phyloP scores from a whole-genome alignment of 2,329 filamentous ascomycete species.

The Aspergillus nomiae region DNA sequence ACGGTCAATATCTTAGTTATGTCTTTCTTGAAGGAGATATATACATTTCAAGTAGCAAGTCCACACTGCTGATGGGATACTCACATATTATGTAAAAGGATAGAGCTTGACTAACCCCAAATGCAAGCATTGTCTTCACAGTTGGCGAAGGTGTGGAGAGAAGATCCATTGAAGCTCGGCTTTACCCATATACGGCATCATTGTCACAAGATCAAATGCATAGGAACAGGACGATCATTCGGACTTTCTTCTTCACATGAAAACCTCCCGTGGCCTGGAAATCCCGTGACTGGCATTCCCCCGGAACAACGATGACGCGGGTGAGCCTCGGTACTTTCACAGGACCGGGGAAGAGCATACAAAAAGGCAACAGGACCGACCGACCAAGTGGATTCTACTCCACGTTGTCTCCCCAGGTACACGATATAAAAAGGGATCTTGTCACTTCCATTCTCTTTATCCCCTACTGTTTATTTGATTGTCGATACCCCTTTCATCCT shows the following conservation, averaged over 20 bases:
- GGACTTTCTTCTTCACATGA: conserved; percentile 25
- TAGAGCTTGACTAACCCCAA: not conserved
- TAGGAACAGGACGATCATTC: conserved; percentile 17
- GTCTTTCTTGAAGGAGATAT: no score
- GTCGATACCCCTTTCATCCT: conserved; percentile 7
- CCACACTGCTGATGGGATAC: not conserved
- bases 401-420: conserved; percentile 10
- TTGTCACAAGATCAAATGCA: not conserved
- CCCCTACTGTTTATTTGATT: conserved; percentile 1
- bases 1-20: no score
- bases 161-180: not conserved
- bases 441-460: conserved; percentile 5
- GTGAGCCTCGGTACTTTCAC: conserved; percentile 36
- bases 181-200: not conserved
- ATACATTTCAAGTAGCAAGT: not conserved
- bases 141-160: not conserved
- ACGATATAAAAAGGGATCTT: conserved; percentile 17
- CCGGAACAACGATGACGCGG: conserved; percentile 30
- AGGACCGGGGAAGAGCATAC: conserved; percentile 16
- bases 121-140: not conserved
- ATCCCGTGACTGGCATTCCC: conserved; percentile 27
- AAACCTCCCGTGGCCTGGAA: conserved; percentile 9
- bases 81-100: not conserved
- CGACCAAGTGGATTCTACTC: conserved; percentile 11
- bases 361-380: conserved; percentile 25